phyloP scores from a whole-genome alignment of 1,284 basidiomycete species.

The Sporisorium exsertum region DNA sequence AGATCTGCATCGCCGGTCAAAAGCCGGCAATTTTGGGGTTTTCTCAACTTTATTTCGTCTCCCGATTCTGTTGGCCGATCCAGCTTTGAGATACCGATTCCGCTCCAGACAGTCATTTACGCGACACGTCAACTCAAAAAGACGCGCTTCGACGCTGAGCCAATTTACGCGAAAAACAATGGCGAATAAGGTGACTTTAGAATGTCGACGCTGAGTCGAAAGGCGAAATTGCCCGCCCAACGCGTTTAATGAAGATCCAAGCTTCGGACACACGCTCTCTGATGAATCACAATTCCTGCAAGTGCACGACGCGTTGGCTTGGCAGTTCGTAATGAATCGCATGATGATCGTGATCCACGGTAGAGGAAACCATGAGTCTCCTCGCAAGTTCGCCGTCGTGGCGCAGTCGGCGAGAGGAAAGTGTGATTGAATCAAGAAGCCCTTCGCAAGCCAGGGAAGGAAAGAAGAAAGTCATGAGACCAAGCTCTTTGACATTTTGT shows the following conservation, averaged over 20 bases:
- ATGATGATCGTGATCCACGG: not conserved
- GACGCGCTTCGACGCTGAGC: conserved; percentile 4
- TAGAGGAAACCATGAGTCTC: not conserved
- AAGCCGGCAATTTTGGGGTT: not conserved
- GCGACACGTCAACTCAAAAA: conserved; percentile 23
- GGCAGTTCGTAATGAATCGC: not conserved
- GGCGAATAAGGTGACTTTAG: conserved; percentile 11
- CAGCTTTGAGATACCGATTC: not conserved
- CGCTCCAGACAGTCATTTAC: conserved; percentile 15
- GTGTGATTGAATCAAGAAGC: too few relatives aligned
- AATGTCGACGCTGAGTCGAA: conserved; percentile 9
- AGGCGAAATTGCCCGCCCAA: not conserved
- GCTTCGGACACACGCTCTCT: not conserved
- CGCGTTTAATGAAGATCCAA: conserved; percentile 36
- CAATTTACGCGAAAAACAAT: conserved; percentile 28
- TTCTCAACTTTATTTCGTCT: not conserved
- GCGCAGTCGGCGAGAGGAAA: too few relatives aligned
- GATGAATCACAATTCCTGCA: conserved; percentile 10
- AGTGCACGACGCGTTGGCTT: conserved; percentile 1
- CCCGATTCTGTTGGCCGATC: not conserved
- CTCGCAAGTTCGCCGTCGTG: not conserved
- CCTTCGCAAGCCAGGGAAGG: not conserved
- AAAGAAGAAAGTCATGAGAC: not conserved
- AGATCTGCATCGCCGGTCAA: too few relatives aligned
- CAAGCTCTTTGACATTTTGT: not conserved